Evolutionary conservation across 2,329 filamentous ascomycete genomes (phyloP).

Genomic region (Aspergillus fructus): DNA sequence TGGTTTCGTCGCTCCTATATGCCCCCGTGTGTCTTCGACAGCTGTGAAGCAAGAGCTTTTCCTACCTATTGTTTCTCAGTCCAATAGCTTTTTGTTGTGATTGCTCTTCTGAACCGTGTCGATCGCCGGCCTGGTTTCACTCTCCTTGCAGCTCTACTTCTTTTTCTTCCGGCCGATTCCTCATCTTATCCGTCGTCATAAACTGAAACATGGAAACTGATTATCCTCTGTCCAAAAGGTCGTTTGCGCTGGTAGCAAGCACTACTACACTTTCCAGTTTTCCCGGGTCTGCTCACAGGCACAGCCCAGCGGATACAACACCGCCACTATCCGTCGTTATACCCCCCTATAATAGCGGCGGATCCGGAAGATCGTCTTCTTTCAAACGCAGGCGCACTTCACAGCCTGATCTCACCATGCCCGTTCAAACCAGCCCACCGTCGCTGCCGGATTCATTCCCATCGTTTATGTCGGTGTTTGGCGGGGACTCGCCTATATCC

Average conservation of each 20-base stretch:
- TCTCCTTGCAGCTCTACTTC: slow-evolving; percentile 30
- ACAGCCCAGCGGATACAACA: slow-evolving; percentile 15
- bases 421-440: slow-evolving; percentile 41
- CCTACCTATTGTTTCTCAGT: slow-evolving; percentile 8
- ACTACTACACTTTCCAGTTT: slow-evolving; percentile 26
- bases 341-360: slow-evolving; percentile 26
- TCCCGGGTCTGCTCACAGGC: slow-evolving; percentile 29
- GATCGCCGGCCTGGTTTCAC: slow-evolving; percentile 28
- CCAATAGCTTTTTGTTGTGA: slow-evolving; percentile 18
- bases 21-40: slow-evolving; percentile 5
- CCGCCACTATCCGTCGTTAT: slow-evolving; percentile 18
- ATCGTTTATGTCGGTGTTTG: slow-evolving; percentile 55
- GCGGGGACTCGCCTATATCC: slow-evolving; percentile 34
- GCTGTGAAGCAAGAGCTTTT: slow-evolving; percentile 1
- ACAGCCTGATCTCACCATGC: slow-evolving; percentile 32
- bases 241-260: slow-evolving; percentile 45
- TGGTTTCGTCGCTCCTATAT: slow-evolving; percentile 13
- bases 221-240: slow-evolving; percentile 31
- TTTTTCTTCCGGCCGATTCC: slow-evolving; percentile 18
- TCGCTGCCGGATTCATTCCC: slow-evolving; percentile 48
- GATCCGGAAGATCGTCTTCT: slow-evolving; percentile 28
- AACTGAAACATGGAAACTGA: slow-evolving; percentile 29
- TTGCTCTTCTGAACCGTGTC: slow-evolving; percentile 17
- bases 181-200: slow-evolving; percentile 11
- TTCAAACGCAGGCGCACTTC: slow-evolving; percentile 31